A percentile compares a stretch with the other conserved stretches of the same genome.
Evolutionary conservation across 306 rosid species (phyloP).

Genomic region (Echinosophora koreensis): DNA sequence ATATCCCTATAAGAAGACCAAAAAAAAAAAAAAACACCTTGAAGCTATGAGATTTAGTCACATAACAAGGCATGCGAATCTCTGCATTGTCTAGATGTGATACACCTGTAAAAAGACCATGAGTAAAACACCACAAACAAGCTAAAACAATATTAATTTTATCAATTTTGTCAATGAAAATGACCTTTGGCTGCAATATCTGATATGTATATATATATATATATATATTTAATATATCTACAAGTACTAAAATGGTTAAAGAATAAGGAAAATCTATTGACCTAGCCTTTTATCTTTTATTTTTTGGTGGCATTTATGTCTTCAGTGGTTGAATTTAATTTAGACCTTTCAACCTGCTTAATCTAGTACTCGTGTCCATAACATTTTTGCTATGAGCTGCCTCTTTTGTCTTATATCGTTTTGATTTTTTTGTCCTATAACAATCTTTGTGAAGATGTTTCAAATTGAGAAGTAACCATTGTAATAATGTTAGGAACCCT

Average conservation of each 20-base stretch:
- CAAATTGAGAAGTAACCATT: conserved; percentile 8
- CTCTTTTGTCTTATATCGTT: not conserved
- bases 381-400: not conserved
- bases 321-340: not conserved
- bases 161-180: not conserved
- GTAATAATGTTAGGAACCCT: no score
- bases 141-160: not conserved
- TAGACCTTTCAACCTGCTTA: not conserved
- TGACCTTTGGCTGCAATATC: not conserved
- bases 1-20: no score
- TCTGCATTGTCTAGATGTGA: no score
- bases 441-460: not conserved
- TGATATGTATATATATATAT: not conserved
- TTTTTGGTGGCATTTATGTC: not conserved
- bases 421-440: not conserved
- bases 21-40: no score
- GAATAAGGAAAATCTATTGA: conserved; percentile 16
- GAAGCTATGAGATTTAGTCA: no score
- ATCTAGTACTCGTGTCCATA: not conserved
- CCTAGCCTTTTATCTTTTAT: not conserved
- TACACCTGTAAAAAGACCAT: no score
- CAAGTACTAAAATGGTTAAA: not conserved
- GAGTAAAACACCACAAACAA: no score
- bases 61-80: no score
- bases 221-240: not conserved